Evolutionary conservation across 2,329 filamentous ascomycete species (phyloP), one percentile per base, ranked within the genome.

Genomic region (Fusarium penzigii): DNA sequence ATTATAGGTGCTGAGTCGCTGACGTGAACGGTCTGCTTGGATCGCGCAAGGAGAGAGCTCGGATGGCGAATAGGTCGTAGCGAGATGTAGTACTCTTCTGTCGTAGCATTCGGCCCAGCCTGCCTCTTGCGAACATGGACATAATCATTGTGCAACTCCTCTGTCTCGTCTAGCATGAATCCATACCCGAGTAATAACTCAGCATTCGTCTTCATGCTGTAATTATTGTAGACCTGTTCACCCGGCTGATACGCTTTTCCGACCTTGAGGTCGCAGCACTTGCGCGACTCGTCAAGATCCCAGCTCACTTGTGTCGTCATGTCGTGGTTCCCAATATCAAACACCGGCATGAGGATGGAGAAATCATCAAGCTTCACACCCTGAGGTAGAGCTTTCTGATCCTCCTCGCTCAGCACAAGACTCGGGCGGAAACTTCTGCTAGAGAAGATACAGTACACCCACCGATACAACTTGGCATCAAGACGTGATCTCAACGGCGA

Each of bases 301-400:
- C 88, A 91, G 40, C 75, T 70, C 1, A 85, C 79, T 40, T 78
- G 72, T 0, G 84, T 79, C 17, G 79, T 71, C 44, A 86, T 85
- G 46, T 82, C 80, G 65, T 92, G 88, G 64, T 92, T 92, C 11
- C 83, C 83, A 29, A 91, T 77, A 65, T 92, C 88, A 51, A 90
- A 81, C 4, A 90, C 74, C 1, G 88, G 88, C 34, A 90, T 75
- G 6, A 92, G 74, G 8, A 90, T 78, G 1, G 86, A 87, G 52
- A 89, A 86, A 61, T 84, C 82, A 46, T 87, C 83, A 5, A 75
- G 32, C 32, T 65, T 57, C 1, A 69, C 63, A 9, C 67, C 65
- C 1, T 70, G 50, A 0, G 72, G 67, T 3, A 74, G 65, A 29
- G 54, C 20, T 2, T 44, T 49, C 44, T 51, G 61, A 16, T 72